These are phyloP conservation scores for Bruguiera sexangula DNA, from an alignment of 345 rosid species.

Conservation along the genomic window DNA sequence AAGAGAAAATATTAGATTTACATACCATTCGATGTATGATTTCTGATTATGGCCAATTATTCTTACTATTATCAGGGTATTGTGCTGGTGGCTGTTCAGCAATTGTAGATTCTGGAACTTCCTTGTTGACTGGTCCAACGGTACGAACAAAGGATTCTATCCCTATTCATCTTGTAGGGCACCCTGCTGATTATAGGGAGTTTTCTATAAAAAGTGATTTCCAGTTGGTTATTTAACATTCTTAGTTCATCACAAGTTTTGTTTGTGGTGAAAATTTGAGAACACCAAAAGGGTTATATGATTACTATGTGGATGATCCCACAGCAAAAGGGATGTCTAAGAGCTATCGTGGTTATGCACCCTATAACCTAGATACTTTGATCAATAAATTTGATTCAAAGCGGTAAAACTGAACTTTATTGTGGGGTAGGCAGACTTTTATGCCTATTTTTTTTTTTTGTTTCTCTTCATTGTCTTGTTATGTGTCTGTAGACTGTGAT, in stretches of 20 bases:
- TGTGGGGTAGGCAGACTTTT: neutral
- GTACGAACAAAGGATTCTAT: constrained; percentile 9
- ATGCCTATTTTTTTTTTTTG: neutral
- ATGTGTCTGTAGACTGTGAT: constrained; percentile 21
- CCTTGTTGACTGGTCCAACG: constrained; percentile 35
- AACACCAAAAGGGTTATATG: neutral
- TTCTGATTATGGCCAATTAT: neutral
- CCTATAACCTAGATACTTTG: too few relatives aligned
- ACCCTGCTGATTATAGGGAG: neutral
- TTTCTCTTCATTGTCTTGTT: neutral
- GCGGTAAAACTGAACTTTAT: too few relatives aligned
- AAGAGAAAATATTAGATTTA: too few relatives aligned
- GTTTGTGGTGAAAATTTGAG: neutral
- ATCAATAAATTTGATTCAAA: too few relatives aligned
- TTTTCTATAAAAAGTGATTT: neutral
- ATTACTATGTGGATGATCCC: neutral
- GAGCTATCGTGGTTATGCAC: too few relatives aligned
- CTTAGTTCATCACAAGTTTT: neutral
- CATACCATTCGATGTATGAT: too few relatives aligned
- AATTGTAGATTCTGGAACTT: constrained; percentile 36
- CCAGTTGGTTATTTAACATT: neutral
- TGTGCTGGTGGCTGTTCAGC: constrained; percentile 34
- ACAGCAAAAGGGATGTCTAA: neutral
- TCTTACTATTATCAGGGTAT: constrained; percentile 11
- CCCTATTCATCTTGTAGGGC: neutral